phyloP scores from a whole-genome alignment of 305 asterid species.

The Ilex paraguariensis region DNA sequence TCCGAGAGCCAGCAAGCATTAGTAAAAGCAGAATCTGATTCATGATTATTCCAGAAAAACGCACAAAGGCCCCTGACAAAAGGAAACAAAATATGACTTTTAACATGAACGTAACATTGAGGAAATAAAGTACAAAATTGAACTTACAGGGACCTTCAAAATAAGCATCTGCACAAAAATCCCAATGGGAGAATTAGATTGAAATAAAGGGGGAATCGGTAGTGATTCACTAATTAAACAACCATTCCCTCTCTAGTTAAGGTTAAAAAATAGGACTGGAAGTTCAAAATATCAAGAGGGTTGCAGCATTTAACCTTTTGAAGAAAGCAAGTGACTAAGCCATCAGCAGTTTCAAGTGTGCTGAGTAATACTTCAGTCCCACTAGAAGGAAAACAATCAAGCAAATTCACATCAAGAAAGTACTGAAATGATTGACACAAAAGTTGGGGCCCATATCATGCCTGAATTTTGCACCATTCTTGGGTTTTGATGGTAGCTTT shows the following conservation, averaged over 20 bases:
- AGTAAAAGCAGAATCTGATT: too few relatives aligned
- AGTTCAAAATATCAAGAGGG: constrained; percentile 6
- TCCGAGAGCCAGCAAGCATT: too few relatives aligned
- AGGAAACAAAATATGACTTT: not conserved
- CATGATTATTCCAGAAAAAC: too few relatives aligned
- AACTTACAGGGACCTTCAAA: constrained; percentile 66
- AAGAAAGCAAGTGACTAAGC: constrained; percentile 39
- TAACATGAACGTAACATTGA: constrained; percentile 7
- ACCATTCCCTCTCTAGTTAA: constrained; percentile 2
- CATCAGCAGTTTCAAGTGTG: constrained; percentile 35
- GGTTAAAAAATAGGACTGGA: constrained; percentile 1
- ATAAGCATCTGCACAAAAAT: constrained; percentile 51
- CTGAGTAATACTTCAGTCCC: constrained; percentile 76
- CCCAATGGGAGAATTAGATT: constrained; percentile 10
- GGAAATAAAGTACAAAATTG: not conserved
- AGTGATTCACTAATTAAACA: not conserved
- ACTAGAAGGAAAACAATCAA: constrained; percentile 29
- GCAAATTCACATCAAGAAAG: constrained; percentile 13
- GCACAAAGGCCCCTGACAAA: too few relatives aligned
- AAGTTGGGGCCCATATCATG: constrained; percentile 22
- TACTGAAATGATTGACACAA: constrained; percentile 14
- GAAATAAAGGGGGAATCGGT: constrained; percentile 15
- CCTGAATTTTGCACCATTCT: constrained; percentile 80
- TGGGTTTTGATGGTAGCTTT: constrained; percentile 51
- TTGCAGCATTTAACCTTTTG: constrained; percentile 51